phyloP scores from a whole-genome alignment of 208 protist species.

The Wallacemonas sp. region DNA sequence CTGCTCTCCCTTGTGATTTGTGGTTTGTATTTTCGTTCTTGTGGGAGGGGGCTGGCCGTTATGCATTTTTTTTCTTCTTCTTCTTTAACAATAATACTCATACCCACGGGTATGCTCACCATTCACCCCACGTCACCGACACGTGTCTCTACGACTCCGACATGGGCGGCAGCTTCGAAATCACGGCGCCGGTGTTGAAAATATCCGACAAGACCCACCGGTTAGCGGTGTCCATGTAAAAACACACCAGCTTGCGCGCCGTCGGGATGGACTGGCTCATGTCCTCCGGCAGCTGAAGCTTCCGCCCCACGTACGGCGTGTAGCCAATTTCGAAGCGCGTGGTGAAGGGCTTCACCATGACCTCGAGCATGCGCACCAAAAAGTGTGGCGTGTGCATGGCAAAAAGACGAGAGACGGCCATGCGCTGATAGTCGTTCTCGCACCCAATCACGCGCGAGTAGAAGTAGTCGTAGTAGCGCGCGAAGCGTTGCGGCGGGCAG shows the following conservation, averaged over 20 bases:
- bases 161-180: conserved; percentile 3
- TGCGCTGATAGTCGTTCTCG: conserved; percentile 75
- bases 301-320: conserved; percentile 36
- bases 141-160: neutral
- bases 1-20: too few species aligned
- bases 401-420: conserved; percentile 68
- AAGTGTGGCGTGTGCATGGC: conserved; percentile 49
- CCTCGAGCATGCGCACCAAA: conserved; percentile 52
- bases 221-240: conserved; percentile 68
- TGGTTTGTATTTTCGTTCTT: too few species aligned
- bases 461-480: conserved; percentile 73
- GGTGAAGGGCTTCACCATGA: conserved; percentile 71
- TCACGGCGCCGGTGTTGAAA: conserved; percentile 19
- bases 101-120: too few species aligned
- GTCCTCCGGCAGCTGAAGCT: conserved; percentile 63
- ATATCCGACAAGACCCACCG: conserved; percentile 74
- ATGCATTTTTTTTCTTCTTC: too few species aligned
- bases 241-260: conserved; percentile 66
- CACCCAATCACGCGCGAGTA: conserved; percentile 75
- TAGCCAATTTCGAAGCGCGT: conserved; percentile 66
- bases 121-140: too few species aligned
- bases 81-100: too few species aligned
- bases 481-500: conserved; percentile 69
- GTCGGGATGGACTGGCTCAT: conserved; percentile 57
- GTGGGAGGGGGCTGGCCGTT: too few species aligned